Conservation (phyloP, 2,329 filamentous ascomycete species). For the Beauveria scarabaeidicola region DNA sequence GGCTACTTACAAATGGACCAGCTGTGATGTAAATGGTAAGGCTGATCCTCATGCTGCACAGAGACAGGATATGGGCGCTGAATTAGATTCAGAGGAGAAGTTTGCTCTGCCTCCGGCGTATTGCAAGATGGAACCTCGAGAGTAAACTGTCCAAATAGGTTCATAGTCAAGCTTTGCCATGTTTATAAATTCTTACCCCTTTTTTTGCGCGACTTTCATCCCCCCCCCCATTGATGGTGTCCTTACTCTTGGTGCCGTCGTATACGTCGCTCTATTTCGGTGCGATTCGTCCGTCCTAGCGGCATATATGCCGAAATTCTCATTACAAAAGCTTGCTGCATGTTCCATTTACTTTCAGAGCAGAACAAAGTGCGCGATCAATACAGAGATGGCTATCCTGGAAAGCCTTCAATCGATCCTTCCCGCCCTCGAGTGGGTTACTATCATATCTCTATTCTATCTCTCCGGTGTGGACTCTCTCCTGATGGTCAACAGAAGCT, state of each 20-base stretch:
- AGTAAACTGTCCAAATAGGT: background rate
- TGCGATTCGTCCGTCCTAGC: background rate
- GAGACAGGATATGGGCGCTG: background rate
- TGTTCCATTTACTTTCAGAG: background rate
- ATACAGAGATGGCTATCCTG: background rate
- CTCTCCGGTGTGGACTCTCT: background rate
- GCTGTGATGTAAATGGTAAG: constrained; percentile 9
- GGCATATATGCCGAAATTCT: background rate
- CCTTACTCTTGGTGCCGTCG: background rate
- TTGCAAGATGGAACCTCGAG: background rate
- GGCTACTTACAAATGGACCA: constrained; percentile 11
- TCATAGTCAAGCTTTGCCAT: background rate
- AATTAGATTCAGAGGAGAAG: background rate
- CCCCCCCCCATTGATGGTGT: background rate
- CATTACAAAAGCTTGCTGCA: background rate
- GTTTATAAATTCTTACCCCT: background rate
- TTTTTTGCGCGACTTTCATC: background rate
- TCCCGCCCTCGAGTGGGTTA: background rate
- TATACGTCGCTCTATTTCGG: background rate
- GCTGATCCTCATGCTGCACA: background rate
- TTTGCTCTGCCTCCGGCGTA: background rate
- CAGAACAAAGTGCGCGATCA: background rate
- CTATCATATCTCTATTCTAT: background rate
- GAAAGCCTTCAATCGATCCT: background rate
- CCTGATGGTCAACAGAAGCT: background rate